Evolutionary conservation across 1,284 basidiomycete species (phyloP).

Genomic region (Inonotus hispidus): DNA sequence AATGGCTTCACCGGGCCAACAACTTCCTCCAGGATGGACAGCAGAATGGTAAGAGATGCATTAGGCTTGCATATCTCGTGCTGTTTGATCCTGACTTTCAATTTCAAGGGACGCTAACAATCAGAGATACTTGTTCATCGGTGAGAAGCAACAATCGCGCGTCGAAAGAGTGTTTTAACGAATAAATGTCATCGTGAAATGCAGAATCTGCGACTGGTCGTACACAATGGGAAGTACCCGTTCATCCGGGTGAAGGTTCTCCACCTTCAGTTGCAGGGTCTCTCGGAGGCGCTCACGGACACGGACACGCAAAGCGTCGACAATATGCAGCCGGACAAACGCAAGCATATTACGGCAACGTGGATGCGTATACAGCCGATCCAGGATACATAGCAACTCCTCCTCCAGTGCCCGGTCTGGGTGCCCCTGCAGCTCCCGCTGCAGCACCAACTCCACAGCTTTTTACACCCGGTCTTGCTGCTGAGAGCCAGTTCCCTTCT

Average conservation of each 20-base stretch:
- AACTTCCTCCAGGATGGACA: constrained; percentile 84
- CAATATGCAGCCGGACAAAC: constrained; percentile 90
- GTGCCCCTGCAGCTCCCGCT: constrained; percentile 32
- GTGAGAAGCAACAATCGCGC: constrained; percentile 32
- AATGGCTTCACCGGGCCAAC: constrained; percentile 65
- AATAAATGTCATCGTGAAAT: constrained; percentile 5
- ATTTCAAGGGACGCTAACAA: constrained; percentile 71
- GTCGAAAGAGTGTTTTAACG: background rate
- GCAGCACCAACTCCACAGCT: constrained; percentile 54
- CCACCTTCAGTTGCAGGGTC: constrained; percentile 32
- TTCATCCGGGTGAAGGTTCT: constrained; percentile 26
- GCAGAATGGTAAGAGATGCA: constrained; percentile 69
- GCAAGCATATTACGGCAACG: constrained; percentile 73
- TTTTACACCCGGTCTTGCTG: constrained; percentile 79
- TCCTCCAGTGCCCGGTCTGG: constrained; percentile 19
- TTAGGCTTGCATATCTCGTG: background rate
- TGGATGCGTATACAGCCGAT: constrained; percentile 35
- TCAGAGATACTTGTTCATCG: constrained; percentile 82
- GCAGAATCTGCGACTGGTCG: constrained; percentile 51
- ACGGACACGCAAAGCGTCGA: constrained; percentile 56
- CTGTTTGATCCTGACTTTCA: background rate
- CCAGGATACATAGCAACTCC: constrained; percentile 32
- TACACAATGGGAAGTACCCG: constrained; percentile 63
- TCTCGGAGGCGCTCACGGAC: constrained; percentile 12
- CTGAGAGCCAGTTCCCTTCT: constrained; percentile 59